Conservation (phyloP, 257 asterid genomes). For the Solanum habrochaites region DNA sequence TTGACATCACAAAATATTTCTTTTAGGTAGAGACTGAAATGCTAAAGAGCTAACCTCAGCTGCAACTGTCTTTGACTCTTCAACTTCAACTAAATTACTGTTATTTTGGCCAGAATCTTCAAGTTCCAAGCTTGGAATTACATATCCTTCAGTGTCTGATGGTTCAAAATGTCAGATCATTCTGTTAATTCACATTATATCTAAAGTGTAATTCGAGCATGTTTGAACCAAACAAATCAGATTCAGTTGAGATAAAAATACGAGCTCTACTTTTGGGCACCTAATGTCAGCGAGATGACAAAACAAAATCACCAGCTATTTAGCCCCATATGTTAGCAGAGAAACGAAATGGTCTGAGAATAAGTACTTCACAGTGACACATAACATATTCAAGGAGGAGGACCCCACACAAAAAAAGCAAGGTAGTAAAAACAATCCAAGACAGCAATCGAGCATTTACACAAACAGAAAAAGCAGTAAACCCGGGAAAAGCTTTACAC, state of each 20-base stretch:
- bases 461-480: neutral
- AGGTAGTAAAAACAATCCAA: neutral
- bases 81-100: constrained; percentile 22
- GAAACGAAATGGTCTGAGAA: neutral
- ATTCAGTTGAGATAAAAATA: neutral
- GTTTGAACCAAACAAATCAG: neutral
- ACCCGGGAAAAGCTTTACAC: neutral
- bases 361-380: neutral
- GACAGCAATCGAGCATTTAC: neutral
- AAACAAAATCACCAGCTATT: neutral
- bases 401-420: neutral
- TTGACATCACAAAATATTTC: neutral
- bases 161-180: neutral
- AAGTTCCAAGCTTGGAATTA: constrained; percentile 79
- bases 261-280: neutral
- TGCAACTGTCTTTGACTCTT: constrained; percentile 30
- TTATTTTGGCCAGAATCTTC: constrained; percentile 26
- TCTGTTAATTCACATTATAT: neutral
- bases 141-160: constrained; percentile 79
- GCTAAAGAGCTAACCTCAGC: constrained; percentile 27
- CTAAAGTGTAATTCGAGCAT: too few species aligned
- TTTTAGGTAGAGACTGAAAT: neutral
- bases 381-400: neutral
- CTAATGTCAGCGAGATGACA: neutral
- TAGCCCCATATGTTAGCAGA: neutral